Evolutionary conservation across 2,329 filamentous ascomycete genomes (phyloP), one percentile per base, ranked within the genome.

Genomic region (Sporothrix schenckii): DNA sequence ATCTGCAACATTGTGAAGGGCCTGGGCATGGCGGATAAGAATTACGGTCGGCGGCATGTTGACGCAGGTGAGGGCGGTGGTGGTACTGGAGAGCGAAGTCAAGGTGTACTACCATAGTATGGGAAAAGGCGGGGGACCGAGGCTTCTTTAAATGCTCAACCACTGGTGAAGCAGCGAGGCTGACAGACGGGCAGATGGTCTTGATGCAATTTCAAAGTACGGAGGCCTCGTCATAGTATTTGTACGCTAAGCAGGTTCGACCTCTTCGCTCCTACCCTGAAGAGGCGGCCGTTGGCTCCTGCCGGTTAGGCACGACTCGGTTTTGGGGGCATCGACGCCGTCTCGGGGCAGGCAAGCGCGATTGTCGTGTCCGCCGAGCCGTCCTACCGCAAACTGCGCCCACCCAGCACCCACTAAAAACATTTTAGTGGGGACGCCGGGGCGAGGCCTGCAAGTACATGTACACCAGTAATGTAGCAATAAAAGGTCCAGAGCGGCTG

Each of bases 11-110:
- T 88, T 88, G 77, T 88, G 86, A n/a, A 82, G 76, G 10, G 83
- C 86, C 80, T 98, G 92, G 19, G 92, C 94, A 84, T 98, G 94
- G 75, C 94, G 91, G 76, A 97, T 90, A 76, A 98, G 84, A 74
- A 98, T 91, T 72, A 97, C 75, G 0, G 82, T 86, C 0, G 85
- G 85, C 67, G 85, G 76, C 86, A 88, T 87, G 3, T 27, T 72
- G 58, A 39, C 19, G 53, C 11, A 30, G 21, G 44, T 39, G 27
- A 13, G 13, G 21, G 24, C 16, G 21, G 47, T 6, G 34, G 24
- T 52, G 63, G 41, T 44, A 24, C 13, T 24, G 27, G 27, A 30
- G 27, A 30, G 4, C 2, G 3, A 34, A 16, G 11, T 19, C 2
- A 11, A 9, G 13, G 19, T 27, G 21, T 54, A 34, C 34, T 34